These are phyloP conservation scores for Anthracocystis panici-leucophaei DNA, from an alignment of 1,284 basidiomycete genomes.

Conservation along the genomic window DNA sequence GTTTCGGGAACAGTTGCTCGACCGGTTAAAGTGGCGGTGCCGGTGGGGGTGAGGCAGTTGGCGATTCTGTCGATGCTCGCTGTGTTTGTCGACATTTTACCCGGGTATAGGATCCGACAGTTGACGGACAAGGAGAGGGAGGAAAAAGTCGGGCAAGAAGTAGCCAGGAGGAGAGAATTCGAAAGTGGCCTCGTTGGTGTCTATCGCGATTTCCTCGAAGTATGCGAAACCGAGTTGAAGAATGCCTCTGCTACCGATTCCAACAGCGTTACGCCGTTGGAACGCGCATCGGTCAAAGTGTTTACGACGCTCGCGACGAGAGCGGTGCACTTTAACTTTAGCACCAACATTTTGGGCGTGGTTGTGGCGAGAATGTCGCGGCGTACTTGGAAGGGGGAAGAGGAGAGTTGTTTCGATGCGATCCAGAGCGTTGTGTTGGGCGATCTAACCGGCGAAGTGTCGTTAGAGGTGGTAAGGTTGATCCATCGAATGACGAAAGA, in stretches of 20 bases:
- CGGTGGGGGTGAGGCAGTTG: constrained; percentile 84
- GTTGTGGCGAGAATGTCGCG: constrained; percentile 86
- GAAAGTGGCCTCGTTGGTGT: constrained; percentile 92
- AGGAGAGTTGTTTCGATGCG: constrained; percentile 83
- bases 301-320: constrained; percentile 87
- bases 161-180: constrained; percentile 89
- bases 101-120: constrained; percentile 81
- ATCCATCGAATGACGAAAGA: constrained; percentile 98
- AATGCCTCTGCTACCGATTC: constrained; percentile 68
- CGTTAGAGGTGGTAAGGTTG: constrained; percentile 88
- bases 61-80: constrained; percentile 91
- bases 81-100: constrained; percentile 95
- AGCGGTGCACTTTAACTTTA: constrained; percentile 97
- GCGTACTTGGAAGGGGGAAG: constrained; percentile 73
- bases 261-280: background rate
- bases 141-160: constrained; percentile 94
- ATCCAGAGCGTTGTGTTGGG: constrained; percentile 83
- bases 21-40: constrained; percentile 73
- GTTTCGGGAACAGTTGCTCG: constrained; percentile 70
- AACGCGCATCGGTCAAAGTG: constrained; percentile 77
- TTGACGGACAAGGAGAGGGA: constrained; percentile 89
- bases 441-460: constrained; percentile 83
- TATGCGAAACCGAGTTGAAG: constrained; percentile 85
- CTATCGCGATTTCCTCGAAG: constrained; percentile 89
- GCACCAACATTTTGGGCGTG: constrained; percentile 88